phyloP scores from a whole-genome alignment of 1,284 basidiomycete species.

The Microbotryomycetes sp. region DNA sequence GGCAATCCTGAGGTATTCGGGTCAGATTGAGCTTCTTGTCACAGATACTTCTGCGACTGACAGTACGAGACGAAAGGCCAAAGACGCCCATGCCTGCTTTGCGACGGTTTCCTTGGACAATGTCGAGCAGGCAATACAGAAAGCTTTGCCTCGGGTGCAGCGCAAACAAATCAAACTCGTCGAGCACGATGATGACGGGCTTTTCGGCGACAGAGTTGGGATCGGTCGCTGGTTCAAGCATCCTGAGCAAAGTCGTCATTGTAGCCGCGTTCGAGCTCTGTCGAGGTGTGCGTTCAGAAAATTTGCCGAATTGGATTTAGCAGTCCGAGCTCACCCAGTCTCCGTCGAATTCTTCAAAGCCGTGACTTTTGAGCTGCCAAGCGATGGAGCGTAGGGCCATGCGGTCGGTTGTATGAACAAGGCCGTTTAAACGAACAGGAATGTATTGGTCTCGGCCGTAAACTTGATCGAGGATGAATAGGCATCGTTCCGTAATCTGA shows the following conservation, averaged over 20 bases:
- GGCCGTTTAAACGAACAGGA: slow-evolving; percentile 72
- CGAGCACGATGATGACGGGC: slow-evolving; percentile 72
- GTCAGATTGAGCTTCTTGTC: background rate
- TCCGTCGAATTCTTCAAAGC: slow-evolving; percentile 41
- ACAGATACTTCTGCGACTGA: too few relatives aligned
- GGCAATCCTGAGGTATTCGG: slow-evolving; percentile 56
- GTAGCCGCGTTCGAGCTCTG: slow-evolving; percentile 35
- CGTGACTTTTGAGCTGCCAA: slow-evolving; percentile 53
- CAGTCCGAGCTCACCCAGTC: slow-evolving; percentile 38
- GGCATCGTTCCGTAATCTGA: slow-evolving; percentile 31
- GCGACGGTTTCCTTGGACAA: slow-evolving; percentile 46
- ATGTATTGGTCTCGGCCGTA: slow-evolving; percentile 48
- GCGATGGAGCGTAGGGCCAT: slow-evolving; percentile 90
- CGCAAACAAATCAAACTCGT: slow-evolving; percentile 85
- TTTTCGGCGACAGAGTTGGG: slow-evolving; percentile 45
- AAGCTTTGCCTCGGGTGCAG: slow-evolving; percentile 49
- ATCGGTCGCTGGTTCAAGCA: slow-evolving; percentile 29
- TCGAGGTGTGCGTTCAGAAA: too few relatives aligned
- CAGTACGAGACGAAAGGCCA: slow-evolving; percentile 68
- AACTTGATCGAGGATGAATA: slow-evolving; percentile 19
- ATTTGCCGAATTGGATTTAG: too few relatives aligned
- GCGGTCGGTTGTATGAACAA: slow-evolving; percentile 73
- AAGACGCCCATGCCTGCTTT: slow-evolving; percentile 65
- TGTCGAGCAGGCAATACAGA: slow-evolving; percentile 56
- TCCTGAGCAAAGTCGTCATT: slow-evolving; percentile 31